These are phyloP conservation scores for Triticum urartu DNA, from an alignment of 176 grass and related monocot species.

Conservation along the genomic window DNA sequence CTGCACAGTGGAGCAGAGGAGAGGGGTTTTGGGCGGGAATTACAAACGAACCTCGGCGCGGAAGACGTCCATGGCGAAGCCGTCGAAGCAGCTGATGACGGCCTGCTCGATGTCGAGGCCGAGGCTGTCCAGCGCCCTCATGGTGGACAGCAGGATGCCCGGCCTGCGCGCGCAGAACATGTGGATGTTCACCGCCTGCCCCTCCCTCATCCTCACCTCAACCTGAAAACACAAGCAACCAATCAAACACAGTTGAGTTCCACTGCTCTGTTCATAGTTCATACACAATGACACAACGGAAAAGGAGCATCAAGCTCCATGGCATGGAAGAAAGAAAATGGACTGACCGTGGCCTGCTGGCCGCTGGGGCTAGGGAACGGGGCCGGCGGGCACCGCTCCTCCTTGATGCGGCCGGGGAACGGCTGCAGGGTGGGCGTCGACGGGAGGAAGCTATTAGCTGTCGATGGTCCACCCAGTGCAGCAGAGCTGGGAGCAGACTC, in stretches of 20 bases:
- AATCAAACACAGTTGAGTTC: neutral
- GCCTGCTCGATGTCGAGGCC: conserved; percentile 71
- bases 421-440: conserved; percentile 61
- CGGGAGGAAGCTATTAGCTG: conserved; percentile 50
- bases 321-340: neutral
- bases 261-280: neutral
- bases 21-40: neutral
- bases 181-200: conserved; percentile 74
- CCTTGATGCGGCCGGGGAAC: conserved; percentile 61
- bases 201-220: conserved; percentile 74
- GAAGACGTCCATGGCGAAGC: conserved; percentile 77
- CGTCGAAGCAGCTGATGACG: conserved; percentile 73
- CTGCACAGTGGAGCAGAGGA: neutral
- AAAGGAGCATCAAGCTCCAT: neutral
- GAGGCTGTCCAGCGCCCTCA: conserved; percentile 69
- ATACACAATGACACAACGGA: too few species aligned
- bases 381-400: conserved; percentile 57
- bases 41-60: conserved; percentile 55
- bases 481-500: conserved; percentile 63
- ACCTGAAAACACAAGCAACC: conserved; percentile 36
- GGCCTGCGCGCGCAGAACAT: conserved; percentile 80
- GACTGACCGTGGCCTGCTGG: conserved; percentile 65
- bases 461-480: conserved; percentile 44
- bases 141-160: conserved; percentile 57
- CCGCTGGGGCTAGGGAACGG: conserved; percentile 54